These are phyloP conservation scores for Sporothrix variecibatus DNA, from an alignment of 2,329 filamentous ascomycete genomes.

Conservation along the genomic window DNA sequence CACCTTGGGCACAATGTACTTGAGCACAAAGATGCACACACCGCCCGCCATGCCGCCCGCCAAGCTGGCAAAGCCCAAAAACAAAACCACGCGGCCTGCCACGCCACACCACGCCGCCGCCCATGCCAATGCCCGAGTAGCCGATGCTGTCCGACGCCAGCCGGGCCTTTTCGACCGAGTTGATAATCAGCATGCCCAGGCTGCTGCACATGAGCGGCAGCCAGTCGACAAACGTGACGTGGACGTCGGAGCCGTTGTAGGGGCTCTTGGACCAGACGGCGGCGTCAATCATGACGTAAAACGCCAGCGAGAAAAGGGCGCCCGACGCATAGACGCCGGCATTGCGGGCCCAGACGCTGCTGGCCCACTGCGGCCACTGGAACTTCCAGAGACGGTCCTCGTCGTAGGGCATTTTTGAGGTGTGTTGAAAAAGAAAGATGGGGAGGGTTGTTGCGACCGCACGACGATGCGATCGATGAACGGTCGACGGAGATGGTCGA, in stretches of 20 bases:
- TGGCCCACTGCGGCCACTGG: slow-evolving; percentile 65
- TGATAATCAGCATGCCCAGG: slow-evolving; percentile 71
- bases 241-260: slow-evolving; percentile 60
- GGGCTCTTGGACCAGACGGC: slow-evolving; percentile 66
- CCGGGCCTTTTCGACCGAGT: slow-evolving; percentile 67
- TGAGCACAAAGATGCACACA: slow-evolving; percentile 68
- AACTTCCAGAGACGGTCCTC: slow-evolving; percentile 70
- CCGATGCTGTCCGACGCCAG: slow-evolving; percentile 64
- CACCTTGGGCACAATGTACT: slow-evolving; percentile 61
- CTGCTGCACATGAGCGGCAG: slow-evolving; percentile 67
- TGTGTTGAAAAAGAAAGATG: background rate
- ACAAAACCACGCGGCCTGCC: slow-evolving; percentile 70
- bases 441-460: background rate
- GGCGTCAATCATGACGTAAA: slow-evolving; percentile 68
- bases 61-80: slow-evolving; percentile 65
- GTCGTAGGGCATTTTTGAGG: slow-evolving; percentile 38
- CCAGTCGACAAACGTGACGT: slow-evolving; percentile 70
- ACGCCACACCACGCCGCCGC: slow-evolving; percentile 53
- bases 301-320: slow-evolving; percentile 66
- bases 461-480: background rate
- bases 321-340: slow-evolving; percentile 64
- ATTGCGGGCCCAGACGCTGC: slow-evolving; percentile 64
- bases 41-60: slow-evolving; percentile 69
- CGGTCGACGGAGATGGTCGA: background rate
- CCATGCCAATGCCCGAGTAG: slow-evolving; percentile 51